Percentiles rank a stretch among this genome's conserved stretches.
Conservation (phyloP, 805 yeast species). For the Candida morakotiae region DNA sequence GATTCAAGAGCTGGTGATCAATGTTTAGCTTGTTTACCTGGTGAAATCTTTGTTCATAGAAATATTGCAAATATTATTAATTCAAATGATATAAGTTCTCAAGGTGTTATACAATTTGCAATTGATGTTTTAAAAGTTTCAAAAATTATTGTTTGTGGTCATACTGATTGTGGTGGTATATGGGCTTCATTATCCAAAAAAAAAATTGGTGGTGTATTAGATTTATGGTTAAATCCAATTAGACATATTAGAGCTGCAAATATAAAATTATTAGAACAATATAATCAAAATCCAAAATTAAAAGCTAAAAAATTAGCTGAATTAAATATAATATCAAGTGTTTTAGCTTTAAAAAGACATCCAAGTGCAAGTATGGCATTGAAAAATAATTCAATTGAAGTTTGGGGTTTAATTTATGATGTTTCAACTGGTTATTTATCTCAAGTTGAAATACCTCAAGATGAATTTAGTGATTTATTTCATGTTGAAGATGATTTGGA, state of each 20-base stretch:
- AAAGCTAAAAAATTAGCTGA: slow-evolving; percentile 66
- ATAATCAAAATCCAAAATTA: slow-evolving; percentile 44
- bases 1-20: slow-evolving; percentile 87
- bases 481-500: slow-evolving; percentile 29
- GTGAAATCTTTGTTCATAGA: slow-evolving; percentile 85
- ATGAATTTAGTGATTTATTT: slow-evolving; percentile 41
- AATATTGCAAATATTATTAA: slow-evolving; percentile 80
- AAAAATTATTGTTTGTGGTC: slow-evolving; percentile 86
- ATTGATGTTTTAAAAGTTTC: slow-evolving; percentile 77
- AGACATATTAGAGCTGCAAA: slow-evolving; percentile 67
- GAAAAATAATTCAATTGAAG: slow-evolving; percentile 58
- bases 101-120: slow-evolving; percentile 83
- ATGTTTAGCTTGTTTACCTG: slow-evolving; percentile 75
- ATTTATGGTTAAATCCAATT: slow-evolving; percentile 66
- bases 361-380: slow-evolving; percentile 67
- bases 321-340: slow-evolving; percentile 71
- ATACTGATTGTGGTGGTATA: slow-evolving; percentile 92
- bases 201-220: slow-evolving; percentile 64
- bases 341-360: slow-evolving; percentile 59
- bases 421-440: slow-evolving; percentile 67
- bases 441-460: slow-evolving; percentile 36
- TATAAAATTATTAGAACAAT: slow-evolving; percentile 43
- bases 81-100: slow-evolving; percentile 66
- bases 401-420: slow-evolving; percentile 82
- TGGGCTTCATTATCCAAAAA: slow-evolving; percentile 70